Percentiles rank a stretch among this genome's conserved stretches.
Evolutionary conservation across 2,329 filamentous ascomycete species (phyloP).

Genomic region (Xylaria sp.): DNA sequence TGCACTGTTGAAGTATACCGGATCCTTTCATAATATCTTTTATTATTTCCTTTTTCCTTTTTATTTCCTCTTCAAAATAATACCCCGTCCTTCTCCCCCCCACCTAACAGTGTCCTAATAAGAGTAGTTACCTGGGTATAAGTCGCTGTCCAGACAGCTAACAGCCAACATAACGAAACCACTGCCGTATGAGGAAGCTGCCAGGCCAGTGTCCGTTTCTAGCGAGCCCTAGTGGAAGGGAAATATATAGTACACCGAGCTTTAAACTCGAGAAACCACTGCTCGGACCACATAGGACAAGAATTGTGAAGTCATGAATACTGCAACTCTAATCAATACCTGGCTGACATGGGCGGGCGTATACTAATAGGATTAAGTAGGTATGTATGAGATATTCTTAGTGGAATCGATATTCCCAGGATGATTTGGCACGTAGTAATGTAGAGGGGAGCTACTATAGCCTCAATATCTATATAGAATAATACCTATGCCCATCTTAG

Average conservation of each 20-base stretch:
- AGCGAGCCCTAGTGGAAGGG: not conserved
- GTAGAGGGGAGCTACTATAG: slow-evolving; percentile 25
- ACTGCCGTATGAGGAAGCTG: slow-evolving; percentile 10
- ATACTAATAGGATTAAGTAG: no score
- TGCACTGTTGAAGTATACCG: not conserved
- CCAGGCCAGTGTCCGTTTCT: not conserved
- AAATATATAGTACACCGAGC: not conserved
- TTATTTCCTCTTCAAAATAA: not conserved
- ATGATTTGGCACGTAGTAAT: slow-evolving; percentile 21
- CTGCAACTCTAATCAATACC: not conserved
- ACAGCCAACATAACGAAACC: not conserved
- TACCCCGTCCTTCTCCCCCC: not conserved
- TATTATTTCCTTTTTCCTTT: not conserved
- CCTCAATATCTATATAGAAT: slow-evolving; percentile 12
- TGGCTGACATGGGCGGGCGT: slow-evolving; percentile 2
- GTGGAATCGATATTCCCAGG: slow-evolving; percentile 30
- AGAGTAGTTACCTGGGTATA: not conserved
- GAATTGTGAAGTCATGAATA: slow-evolving; percentile 9
- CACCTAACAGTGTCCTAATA: not conserved
- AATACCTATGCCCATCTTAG: slow-evolving; percentile 19
- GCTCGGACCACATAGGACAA: not conserved
- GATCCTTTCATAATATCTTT: not conserved
- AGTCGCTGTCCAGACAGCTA: not conserved
- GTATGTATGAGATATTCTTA: slow-evolving; percentile 5
- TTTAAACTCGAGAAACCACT: not conserved